Base-by-base conservation (phyloP, 108 stramenopile genomes). In the Cyclotella sp. region DNA sequence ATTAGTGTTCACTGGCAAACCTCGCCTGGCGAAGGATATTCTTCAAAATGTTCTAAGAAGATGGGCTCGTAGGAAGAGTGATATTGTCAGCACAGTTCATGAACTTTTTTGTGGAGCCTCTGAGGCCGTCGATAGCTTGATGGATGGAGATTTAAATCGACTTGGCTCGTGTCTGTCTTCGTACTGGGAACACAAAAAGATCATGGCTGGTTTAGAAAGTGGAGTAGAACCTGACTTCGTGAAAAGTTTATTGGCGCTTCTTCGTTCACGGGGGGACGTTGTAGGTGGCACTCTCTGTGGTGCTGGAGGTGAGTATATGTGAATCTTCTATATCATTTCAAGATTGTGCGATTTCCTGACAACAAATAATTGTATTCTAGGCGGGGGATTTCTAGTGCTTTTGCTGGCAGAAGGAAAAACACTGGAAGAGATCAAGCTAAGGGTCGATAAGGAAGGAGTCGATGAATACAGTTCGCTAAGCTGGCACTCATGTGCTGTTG, bases 21-120 rank as follows among this genome's bases (percentile, higher is more conserved):
- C 91, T 8, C 83, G 96, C 22, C 85, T 97, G 4, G 96, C 96
- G 16, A 94, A 93, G 70, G 88, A 89, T 67, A 88, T 93, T 34
- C 70, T 97, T 3, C 89, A 91, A 61, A 77, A 84, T 27, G 94
- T 93, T 5, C 76, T 97, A 3, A 70, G 85, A 29, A 77, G 88
- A 53, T 95, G 93, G 91, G 78, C 89, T n/a, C 59, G 77, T 46
- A 70, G 91, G 27, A 88, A 81, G 9, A 27, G 18, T 28, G 87
- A 92, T 54, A 89, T 92, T 62, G 76, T 88, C 30, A 53, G 51
- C 0, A 91, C 87, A n/a, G 87, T 90, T 0, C 39, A 87, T 44
- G 76, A 75, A n/a, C 83, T 95, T 11, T 90, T 92, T 9, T 40
- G 58, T 24, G 79, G 81, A 14, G 90, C 96, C 24, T 59, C 62